Evolutionary conservation across 106 monocot genomes (phyloP).

Genomic region (Platanthera zijinensis): DNA sequence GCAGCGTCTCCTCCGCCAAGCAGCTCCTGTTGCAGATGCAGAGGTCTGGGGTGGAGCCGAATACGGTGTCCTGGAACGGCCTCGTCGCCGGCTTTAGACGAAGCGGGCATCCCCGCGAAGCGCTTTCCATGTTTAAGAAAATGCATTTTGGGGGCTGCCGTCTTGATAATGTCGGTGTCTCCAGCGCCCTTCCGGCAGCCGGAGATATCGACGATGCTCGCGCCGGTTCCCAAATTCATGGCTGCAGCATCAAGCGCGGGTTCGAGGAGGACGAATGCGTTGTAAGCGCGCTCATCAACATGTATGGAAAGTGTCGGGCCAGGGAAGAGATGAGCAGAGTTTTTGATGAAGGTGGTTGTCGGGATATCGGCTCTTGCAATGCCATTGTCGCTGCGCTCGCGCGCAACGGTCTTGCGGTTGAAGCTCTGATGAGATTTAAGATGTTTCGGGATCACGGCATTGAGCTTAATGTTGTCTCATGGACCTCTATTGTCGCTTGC

Average conservation of each 20-base stretch:
- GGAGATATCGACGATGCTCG: conserved; percentile 31
- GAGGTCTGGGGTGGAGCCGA: conserved; percentile 31
- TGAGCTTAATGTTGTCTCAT: conserved; percentile 64
- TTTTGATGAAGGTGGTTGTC: conserved; percentile 25
- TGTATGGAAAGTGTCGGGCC: conserved; percentile 57
- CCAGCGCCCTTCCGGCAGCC: conserved; percentile 41
- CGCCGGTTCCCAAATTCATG: conserved; percentile 49
- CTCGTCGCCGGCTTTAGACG: conserved; percentile 50
- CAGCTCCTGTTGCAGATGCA: conserved; percentile 32
- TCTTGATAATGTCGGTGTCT: conserved; percentile 38
- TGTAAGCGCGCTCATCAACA: conserved; percentile 45
- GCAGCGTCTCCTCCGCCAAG: conserved; percentile 16
- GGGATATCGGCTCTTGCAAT: conserved; percentile 60
- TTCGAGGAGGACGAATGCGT: conserved; percentile 28
- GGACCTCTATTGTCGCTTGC: conserved; percentile 76
- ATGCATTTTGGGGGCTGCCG: conserved; percentile 42
- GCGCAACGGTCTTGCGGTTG: conserved; percentile 40
- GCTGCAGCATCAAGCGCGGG: conserved; percentile 38
- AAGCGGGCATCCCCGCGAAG: conserved; percentile 26
- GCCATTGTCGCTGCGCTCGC: conserved; percentile 61
- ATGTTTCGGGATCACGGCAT: conserved; percentile 25
- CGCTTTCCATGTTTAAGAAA: conserved; percentile 17
- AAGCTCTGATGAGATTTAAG: conserved; percentile 41
- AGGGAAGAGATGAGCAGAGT: conserved; percentile 37
- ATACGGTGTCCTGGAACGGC: conserved; percentile 68